Evolutionary conservation across 768 basidiomycete species (phyloP).

Genomic region (Naematelia encephala): DNA sequence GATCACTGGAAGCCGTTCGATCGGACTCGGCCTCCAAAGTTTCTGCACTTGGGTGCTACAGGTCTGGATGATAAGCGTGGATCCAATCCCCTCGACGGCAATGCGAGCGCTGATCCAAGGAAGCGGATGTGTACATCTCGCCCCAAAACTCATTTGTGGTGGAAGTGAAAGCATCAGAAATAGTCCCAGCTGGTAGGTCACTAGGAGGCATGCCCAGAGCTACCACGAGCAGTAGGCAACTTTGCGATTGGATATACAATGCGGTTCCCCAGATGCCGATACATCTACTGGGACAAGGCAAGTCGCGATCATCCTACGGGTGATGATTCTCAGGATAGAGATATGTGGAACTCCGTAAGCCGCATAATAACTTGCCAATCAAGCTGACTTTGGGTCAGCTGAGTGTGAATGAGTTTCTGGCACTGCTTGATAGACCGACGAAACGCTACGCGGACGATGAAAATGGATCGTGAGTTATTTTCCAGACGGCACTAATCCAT

Average conservation of each 20-base stretch:
- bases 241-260: conserved; percentile 84
- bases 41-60: conserved; percentile 50
- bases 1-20: conserved; percentile 72
- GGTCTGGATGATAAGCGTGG: conserved; percentile 50
- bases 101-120: conserved; percentile 58
- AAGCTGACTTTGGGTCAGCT: conserved; percentile 12
- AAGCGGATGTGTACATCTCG: conserved; percentile 85
- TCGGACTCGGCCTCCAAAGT: conserved; percentile 67
- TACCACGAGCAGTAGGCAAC: conserved; percentile 58
- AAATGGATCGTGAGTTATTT: conserved; percentile 32
- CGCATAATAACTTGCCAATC: neutral
- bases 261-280: conserved; percentile 84
- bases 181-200: conserved; percentile 64
- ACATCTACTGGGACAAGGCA: conserved; percentile 67
- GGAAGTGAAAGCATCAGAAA: conserved; percentile 90
- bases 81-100: conserved; percentile 41
- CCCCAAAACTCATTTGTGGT: conserved; percentile 92
- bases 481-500: conserved; percentile 7
- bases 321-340: conserved; percentile 49
- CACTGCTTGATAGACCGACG: conserved; percentile 29
- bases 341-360: conserved; percentile 50
- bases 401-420: conserved; percentile 34
- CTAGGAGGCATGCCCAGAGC: neutral
- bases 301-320: conserved; percentile 29
- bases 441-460: conserved; percentile 38